These are phyloP conservation scores for Shiraia sp. DNA, from an alignment of 2,329 filamentous ascomycete genomes.

Conservation along the genomic window DNA sequence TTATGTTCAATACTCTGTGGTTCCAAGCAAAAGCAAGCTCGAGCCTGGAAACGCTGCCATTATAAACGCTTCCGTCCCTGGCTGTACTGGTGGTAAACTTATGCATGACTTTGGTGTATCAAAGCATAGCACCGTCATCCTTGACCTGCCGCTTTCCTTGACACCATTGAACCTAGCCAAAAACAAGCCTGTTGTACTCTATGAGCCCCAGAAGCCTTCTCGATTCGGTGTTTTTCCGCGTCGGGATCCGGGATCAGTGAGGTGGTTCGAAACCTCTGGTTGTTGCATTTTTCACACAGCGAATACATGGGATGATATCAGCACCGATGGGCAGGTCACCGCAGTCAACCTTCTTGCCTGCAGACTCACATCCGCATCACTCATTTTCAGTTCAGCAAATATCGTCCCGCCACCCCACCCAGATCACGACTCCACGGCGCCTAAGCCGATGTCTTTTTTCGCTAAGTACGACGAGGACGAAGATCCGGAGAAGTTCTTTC, in stretches of 20 bases:
- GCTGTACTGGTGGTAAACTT: constrained; percentile 67
- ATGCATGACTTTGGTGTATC: constrained; percentile 79
- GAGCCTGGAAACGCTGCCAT: constrained; percentile 14
- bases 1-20: constrained; percentile 68
- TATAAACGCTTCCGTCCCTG: constrained; percentile 62
- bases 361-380: constrained; percentile 66
- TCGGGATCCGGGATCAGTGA: constrained; percentile 58
- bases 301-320: constrained; percentile 66
- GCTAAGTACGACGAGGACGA: constrained; percentile 48
- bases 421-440: constrained; percentile 4
- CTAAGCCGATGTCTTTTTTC: constrained; percentile 52
- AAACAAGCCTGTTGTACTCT: constrained; percentile 62
- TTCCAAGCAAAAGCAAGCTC: constrained; percentile 42
- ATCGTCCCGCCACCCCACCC: constrained; percentile 56
- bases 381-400: constrained; percentile 68
- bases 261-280: constrained; percentile 69
- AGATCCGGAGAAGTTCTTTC: constrained; percentile 31
- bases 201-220: constrained; percentile 60
- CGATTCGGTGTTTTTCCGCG: constrained; percentile 72
- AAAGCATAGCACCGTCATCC: constrained; percentile 63
- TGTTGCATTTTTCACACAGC: constrained; percentile 75
- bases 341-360: constrained; percentile 68
- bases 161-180: constrained; percentile 64
- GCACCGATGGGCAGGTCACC: constrained; percentile 34
- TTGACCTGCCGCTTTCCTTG: constrained; percentile 69